Conservation (phyloP, 1,284 basidiomycete species). For the Irpex lacteus region DNA sequence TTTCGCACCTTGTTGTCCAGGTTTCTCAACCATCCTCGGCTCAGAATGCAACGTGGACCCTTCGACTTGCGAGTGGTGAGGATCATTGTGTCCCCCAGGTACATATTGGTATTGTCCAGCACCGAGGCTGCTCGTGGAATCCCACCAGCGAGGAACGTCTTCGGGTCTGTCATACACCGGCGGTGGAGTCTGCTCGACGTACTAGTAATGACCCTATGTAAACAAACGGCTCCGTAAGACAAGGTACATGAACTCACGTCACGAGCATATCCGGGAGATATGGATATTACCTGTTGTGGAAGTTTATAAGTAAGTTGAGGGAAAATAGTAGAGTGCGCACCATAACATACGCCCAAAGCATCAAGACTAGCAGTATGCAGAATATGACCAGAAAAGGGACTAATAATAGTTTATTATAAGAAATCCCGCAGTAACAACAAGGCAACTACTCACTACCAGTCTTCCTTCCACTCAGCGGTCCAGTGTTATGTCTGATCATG, state of each 20-base stretch:
- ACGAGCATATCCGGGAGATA: constrained; percentile 65
- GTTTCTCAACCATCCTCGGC: constrained; percentile 7
- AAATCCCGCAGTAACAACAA: neutral
- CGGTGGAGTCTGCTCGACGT: constrained; percentile 27
- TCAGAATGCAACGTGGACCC: constrained; percentile 8
- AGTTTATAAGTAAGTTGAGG: neutral
- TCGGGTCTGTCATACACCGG: constrained; percentile 21
- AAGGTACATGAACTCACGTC: constrained; percentile 47
- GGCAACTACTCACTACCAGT: constrained; percentile 55
- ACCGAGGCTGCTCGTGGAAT: constrained; percentile 23
- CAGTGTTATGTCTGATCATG: constrained; percentile 46
- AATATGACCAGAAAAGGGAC: constrained; percentile 61
- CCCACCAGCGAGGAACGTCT: constrained; percentile 24
- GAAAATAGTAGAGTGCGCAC: constrained; percentile 34
- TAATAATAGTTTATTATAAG: constrained; percentile 23
- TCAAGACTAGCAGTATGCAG: constrained; percentile 61
- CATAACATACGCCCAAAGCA: constrained; percentile 69
- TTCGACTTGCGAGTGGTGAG: neutral
- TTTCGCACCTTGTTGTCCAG: constrained; percentile 2
- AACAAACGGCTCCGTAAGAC: neutral
- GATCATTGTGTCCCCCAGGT: neutral
- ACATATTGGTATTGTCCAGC: constrained; percentile 18
- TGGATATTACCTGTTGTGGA: constrained; percentile 51
- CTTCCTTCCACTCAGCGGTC: constrained; percentile 41
- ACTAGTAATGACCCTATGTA: constrained; percentile 17